Evolutionary conservation across 176 grass and related monocot species (phyloP).

Genomic region (Tillandsia leiboldiana): DNA sequence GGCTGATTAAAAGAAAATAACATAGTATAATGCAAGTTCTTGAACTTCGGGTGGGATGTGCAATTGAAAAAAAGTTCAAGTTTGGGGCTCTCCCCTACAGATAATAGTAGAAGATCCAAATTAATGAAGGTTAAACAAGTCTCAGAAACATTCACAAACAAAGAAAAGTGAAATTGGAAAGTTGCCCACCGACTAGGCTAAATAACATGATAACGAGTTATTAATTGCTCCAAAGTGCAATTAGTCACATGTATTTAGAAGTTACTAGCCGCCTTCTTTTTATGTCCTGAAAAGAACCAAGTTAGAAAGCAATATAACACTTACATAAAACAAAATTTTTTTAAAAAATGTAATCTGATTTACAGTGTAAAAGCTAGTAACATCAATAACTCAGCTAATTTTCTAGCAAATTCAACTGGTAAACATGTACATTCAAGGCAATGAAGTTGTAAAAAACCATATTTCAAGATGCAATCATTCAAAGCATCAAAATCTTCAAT

Average conservation of each 20-base stretch:
- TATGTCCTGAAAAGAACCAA: neutral
- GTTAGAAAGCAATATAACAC: neutral
- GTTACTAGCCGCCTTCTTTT: too few species aligned
- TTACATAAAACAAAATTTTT: neutral
- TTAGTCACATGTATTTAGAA: neutral
- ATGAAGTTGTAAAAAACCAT: neutral
- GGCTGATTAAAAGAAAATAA: too few species aligned
- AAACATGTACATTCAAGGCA: neutral
- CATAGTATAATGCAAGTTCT: too few species aligned
- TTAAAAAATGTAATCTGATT: neutral
- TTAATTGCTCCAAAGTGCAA: neutral
- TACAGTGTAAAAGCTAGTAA: neutral
- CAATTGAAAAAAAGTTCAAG: too few species aligned
- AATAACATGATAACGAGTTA: too few species aligned
- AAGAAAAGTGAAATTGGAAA: too few species aligned
- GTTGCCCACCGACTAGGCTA: too few species aligned
- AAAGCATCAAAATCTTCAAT: conserved; percentile 15
- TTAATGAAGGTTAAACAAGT: too few species aligned
- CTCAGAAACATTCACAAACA: too few species aligned
- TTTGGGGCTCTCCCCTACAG: too few species aligned
- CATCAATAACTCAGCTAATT: neutral
- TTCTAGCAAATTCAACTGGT: neutral
- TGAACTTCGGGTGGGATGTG: too few species aligned
- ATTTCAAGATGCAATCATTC: neutral
- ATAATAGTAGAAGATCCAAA: too few species aligned